phyloP scores from a whole-genome alignment of 768 basidiomycete genomes.

The Naganishia antarctica region DNA sequence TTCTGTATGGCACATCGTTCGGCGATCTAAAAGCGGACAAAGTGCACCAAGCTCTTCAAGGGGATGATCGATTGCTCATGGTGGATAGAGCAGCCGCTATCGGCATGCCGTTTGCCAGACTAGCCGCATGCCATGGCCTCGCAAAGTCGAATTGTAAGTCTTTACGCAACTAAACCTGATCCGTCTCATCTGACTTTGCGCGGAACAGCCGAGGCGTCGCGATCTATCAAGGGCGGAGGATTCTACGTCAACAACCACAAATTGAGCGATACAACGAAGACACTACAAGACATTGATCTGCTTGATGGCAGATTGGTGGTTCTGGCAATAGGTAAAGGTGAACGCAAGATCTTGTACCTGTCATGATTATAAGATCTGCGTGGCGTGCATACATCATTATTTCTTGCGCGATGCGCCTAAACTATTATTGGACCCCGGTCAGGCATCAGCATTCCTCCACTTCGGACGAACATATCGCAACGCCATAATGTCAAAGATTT shows the following conservation, averaged over 20 bases:
- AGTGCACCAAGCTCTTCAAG: constrained; percentile 60
- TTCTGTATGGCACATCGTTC: constrained; percentile 53
- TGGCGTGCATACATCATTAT: not conserved
- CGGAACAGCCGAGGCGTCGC: constrained; percentile 62
- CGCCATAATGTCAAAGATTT: constrained; percentile 42
- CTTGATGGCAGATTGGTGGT: constrained; percentile 63
- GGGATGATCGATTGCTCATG: constrained; percentile 62
- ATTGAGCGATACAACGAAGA: constrained; percentile 56
- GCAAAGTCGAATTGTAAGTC: constrained; percentile 62
- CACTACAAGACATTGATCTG: constrained; percentile 54
- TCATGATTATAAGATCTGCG: constrained; percentile 11
- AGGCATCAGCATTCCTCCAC: constrained; percentile 45
- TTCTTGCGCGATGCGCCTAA: too few species aligned
- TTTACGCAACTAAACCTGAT: not conserved
- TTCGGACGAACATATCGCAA: constrained; percentile 44
- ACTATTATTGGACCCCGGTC: too few species aligned
- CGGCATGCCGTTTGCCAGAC: constrained; percentile 57
- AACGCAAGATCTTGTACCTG: constrained; percentile 58
- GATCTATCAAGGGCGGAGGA: constrained; percentile 62
- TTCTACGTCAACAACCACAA: constrained; percentile 66
- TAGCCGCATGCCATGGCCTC: constrained; percentile 61
- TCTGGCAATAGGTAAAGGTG: constrained; percentile 70
- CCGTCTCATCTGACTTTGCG: not conserved
- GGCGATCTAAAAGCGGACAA: constrained; percentile 56
- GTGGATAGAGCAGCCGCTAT: constrained; percentile 57